Percentiles rank a stretch among this genome's conserved stretches.
Evolutionary conservation across 495 filamentous ascomycete genomes (phyloP).

Genomic region (Astrocystis sublimbata): DNA sequence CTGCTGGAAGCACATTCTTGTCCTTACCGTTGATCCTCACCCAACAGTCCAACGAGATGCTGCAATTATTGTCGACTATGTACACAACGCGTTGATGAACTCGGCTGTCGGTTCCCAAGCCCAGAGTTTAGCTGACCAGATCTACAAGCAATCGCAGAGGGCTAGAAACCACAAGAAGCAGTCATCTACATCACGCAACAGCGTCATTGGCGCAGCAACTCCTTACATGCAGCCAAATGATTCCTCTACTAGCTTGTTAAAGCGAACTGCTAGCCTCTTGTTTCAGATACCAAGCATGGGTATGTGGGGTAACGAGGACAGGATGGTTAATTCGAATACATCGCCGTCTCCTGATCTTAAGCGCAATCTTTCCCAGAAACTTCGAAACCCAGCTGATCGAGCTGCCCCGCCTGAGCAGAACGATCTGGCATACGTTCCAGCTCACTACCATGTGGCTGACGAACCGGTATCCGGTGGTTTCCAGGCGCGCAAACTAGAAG

Average conservation of each 20-base stretch:
- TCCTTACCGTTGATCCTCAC: conserved; percentile 90
- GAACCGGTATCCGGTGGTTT: conserved; percentile 76
- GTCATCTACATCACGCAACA: conserved; percentile 41
- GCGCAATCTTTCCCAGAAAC: conserved; percentile 46
- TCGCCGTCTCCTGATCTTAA: conserved; percentile 38
- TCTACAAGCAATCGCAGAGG: conserved; percentile 60
- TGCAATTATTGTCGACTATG: conserved; percentile 75
- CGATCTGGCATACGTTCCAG: conserved; percentile 66
- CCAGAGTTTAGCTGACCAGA: conserved; percentile 74
- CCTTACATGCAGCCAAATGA: conserved; percentile 42
- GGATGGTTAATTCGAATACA: conserved; percentile 30
- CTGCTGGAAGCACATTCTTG: conserved; percentile 90
- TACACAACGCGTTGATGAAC: conserved; percentile 72
- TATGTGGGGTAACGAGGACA: conserved; percentile 55
- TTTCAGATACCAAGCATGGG: conserved; percentile 45
- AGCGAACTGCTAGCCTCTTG: conserved; percentile 56
- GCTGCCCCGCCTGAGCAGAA: conserved; percentile 71
- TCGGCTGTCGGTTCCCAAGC: conserved; percentile 72
- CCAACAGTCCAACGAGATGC: conserved; percentile 89
- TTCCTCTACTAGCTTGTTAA: conserved; percentile 49
- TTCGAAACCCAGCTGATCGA: conserved; percentile 64
- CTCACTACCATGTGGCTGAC: conserved; percentile 72
- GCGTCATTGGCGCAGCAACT: conserved; percentile 38
- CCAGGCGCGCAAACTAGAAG: conserved; percentile 56
- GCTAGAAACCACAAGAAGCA: conserved; percentile 50